These are phyloP conservation scores for Tulasnella sp. DNA, from an alignment of 768 basidiomycete species.

Conservation along the genomic window DNA sequence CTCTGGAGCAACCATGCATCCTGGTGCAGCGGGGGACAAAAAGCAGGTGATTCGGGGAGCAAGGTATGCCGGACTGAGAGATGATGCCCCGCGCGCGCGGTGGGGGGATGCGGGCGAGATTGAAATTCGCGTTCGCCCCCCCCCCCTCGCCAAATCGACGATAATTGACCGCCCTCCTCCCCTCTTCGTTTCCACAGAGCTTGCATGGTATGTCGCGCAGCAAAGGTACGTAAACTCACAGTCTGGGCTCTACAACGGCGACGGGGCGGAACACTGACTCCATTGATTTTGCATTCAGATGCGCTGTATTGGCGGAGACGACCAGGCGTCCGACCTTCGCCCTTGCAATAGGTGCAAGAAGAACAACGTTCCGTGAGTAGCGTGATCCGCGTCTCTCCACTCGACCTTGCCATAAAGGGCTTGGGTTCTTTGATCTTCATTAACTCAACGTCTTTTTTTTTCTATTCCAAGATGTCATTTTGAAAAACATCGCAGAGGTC, in stretches of 20 bases:
- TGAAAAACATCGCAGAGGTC: constrained; percentile 83
- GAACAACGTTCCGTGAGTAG: constrained; percentile 66
- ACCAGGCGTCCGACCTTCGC: constrained; percentile 52
- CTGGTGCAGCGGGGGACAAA: background rate
- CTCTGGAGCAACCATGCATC: background rate
- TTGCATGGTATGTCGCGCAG: constrained; percentile 79
- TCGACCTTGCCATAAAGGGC: constrained; percentile 28
- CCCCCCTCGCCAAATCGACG: no score
- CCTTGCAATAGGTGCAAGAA: constrained; percentile 82
- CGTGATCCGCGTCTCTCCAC: constrained; percentile 23
- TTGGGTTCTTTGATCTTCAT: background rate
- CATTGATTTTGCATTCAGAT: constrained; percentile 47
- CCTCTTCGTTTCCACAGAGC: constrained; percentile 39
- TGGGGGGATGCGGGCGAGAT: background rate
- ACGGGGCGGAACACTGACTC: background rate
- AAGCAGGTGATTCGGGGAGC: constrained; percentile 23
- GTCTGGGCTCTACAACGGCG: background rate
- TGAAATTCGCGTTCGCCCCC: background rate
- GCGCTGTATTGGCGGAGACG: constrained; percentile 88
- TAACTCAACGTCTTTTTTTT: background rate
- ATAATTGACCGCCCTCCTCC: background rate
- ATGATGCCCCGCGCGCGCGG: background rate
- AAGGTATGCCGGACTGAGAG: constrained; percentile 17
- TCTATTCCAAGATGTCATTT: constrained; percentile 60
- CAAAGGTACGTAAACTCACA: constrained; percentile 53